These are phyloP conservation scores for Aristolochia fimbriata DNA, from an alignment of 164 flowering plant genomes.

Conservation along the genomic window DNA sequence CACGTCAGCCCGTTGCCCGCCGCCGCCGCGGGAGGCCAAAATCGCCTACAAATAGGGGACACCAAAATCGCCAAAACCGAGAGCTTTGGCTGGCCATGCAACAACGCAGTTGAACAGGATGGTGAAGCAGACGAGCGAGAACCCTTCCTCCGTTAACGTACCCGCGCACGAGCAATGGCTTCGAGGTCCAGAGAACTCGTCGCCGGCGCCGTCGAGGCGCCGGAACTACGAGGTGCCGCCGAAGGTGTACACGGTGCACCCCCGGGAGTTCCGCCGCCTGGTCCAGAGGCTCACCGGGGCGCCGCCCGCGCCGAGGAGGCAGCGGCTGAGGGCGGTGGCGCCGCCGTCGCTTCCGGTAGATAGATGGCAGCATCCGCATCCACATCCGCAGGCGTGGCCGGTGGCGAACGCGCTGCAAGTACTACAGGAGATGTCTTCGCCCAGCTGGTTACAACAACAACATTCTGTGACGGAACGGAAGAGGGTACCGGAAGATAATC, in stretches of 20 bases:
- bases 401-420: neutral
- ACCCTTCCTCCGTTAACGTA: neutral
- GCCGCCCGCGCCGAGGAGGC: slow-evolving; percentile 1
- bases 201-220: neutral
- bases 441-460: too few relatives aligned
- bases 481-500: neutral
- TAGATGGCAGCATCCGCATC: neutral
- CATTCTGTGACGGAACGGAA: too few relatives aligned
- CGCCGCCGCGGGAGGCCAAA: neutral
- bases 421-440: neutral
- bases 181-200: neutral
- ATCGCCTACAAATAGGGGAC: neutral
- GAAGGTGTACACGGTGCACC: slow-evolving; percentile 27
- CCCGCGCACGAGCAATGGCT: neutral
- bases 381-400: neutral
- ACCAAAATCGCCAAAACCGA: neutral
- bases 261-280: slow-evolving; percentile 19
- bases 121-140: neutral
- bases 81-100: neutral
- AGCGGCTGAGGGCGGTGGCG: neutral
- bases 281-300: slow-evolving; percentile 32
- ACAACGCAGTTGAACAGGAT: neutral
- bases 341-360: neutral
- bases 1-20: neutral
- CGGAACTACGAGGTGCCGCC: slow-evolving; percentile 9